Percentiles rank a stretch among this genome's conserved stretches.
Evolutionary conservation across 805 yeast species (phyloP).

Genomic region (Candida loeiensis): DNA sequence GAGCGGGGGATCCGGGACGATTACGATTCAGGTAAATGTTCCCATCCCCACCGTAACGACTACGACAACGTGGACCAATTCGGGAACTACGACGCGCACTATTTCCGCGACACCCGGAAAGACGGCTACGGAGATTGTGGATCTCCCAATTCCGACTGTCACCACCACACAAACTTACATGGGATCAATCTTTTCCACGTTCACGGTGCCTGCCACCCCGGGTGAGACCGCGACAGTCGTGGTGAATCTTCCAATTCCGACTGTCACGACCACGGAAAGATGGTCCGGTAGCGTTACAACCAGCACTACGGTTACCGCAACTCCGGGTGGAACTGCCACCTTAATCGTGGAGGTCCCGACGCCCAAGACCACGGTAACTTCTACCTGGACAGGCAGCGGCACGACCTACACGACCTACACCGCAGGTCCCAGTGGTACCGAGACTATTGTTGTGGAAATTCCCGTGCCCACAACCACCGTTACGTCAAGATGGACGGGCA

Average conservation of each 20-base stretch:
- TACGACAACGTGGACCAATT: conserved; percentile 12
- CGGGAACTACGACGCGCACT: conserved; percentile 13
- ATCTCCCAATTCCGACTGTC: conserved; percentile 10
- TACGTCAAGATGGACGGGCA: too few relatives aligned
- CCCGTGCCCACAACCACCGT: conserved; percentile 13
- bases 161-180: conserved; percentile 7
- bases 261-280: conserved; percentile 5
- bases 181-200: conserved; percentile 3
- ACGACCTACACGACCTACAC: conserved; percentile 7
- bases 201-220: conserved; percentile 7
- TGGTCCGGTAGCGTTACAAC: conserved; percentile 10
- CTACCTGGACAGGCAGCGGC: conserved; percentile 10
- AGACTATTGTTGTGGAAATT: conserved; percentile 13
- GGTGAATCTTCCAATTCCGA: conserved; percentile 13
- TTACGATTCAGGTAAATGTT: conserved; percentile 11
- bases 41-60: conserved; percentile 10
- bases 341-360: conserved; percentile 14
- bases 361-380: conserved; percentile 8
- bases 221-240: conserved; percentile 13
- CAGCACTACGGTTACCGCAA: conserved; percentile 5
- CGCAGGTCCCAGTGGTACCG: conserved; percentile 10
- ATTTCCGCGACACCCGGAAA: conserved; percentile 9
- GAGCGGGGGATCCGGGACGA: conserved; percentile 2
- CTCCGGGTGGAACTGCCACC: conserved; percentile 11
- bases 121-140: conserved; percentile 12